Conservation (phyloP, 495 filamentous ascomycete species). For the Xylaria telfairii region DNA sequence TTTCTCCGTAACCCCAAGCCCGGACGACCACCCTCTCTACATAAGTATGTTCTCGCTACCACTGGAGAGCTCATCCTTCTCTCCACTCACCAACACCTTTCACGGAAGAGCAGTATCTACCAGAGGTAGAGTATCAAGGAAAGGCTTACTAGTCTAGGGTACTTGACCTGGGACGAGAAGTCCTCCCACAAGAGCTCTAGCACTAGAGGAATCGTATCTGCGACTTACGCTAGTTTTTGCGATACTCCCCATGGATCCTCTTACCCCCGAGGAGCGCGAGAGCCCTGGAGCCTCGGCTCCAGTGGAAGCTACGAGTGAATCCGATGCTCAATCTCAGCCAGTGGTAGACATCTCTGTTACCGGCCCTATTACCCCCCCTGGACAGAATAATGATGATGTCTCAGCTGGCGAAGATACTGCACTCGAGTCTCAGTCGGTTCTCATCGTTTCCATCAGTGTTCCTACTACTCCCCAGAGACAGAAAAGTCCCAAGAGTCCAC, state of each 20-base stretch:
- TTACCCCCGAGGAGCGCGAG: background rate
- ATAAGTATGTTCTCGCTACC: background rate
- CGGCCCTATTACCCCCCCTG: background rate
- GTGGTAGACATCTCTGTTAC: background rate
- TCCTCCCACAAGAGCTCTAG: background rate
- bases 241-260: background rate
- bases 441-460: background rate
- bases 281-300: background rate
- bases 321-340: background rate
- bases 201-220: background rate
- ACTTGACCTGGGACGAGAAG: background rate
- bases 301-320: background rate
- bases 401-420: background rate
- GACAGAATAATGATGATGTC: background rate
- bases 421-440: background rate
- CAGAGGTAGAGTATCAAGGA: background rate
- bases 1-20: too few relatives aligned
- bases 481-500: background rate
- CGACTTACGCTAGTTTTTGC: background rate
- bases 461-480: background rate
- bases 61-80: background rate
- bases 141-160: too few relatives aligned
- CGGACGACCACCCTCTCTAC: background rate
- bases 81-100: background rate
- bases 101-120: background rate